Percentiles rank a stretch among this genome's conserved stretches.
These are phyloP conservation scores for Clonostachys chloroleuca DNA, from an alignment of 2,329 filamentous ascomycete genomes.

Conservation along the genomic window DNA sequence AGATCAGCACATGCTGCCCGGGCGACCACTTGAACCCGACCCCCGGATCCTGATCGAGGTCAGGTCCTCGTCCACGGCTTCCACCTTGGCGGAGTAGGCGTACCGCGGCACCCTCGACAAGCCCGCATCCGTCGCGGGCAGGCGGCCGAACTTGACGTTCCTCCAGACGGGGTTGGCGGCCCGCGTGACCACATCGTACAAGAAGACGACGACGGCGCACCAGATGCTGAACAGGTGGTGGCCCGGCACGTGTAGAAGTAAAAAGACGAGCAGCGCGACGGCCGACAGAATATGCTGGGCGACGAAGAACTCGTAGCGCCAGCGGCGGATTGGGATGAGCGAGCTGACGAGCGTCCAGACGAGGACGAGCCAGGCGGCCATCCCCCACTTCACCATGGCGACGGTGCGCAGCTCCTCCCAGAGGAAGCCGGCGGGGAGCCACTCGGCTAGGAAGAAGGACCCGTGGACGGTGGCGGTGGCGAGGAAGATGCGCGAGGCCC, in stretches of 20 bases:
- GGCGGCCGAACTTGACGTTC: conserved; percentile 7
- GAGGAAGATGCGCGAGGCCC: conserved; percentile 66
- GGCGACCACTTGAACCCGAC: conserved; percentile 12
- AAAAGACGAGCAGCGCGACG: conserved; percentile 10
- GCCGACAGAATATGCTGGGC: conserved; percentile 16
- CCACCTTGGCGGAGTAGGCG: conserved; percentile 18
- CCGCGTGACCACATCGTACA: conserved; percentile 15
- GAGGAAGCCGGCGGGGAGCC: conserved; percentile 14
- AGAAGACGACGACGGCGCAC: conserved; percentile 15
- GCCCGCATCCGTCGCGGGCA: conserved; percentile 5
- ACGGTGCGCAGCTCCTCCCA: conserved; percentile 15
- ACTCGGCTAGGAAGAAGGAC: conserved; percentile 13
- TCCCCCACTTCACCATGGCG: conserved; percentile 15
- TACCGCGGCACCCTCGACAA: conserved; percentile 6
- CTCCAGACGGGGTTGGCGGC: conserved; percentile 16
- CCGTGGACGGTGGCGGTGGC: conserved; percentile 15
- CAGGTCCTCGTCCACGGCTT: conserved; percentile 65
- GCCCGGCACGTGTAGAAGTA: conserved; percentile 14
- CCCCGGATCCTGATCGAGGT: conserved; percentile 59
- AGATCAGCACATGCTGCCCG: conserved; percentile 16
- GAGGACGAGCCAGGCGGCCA: conserved; percentile 15
- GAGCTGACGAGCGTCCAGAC: conserved; percentile 15
- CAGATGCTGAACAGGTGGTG: conserved; percentile 18
- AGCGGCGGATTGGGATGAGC: conserved; percentile 12
- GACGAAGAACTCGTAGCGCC: conserved; percentile 19